These are phyloP conservation scores for Guadua angustifolia DNA, from an alignment of 176 grass and related monocot species.

Conservation along the genomic window DNA sequence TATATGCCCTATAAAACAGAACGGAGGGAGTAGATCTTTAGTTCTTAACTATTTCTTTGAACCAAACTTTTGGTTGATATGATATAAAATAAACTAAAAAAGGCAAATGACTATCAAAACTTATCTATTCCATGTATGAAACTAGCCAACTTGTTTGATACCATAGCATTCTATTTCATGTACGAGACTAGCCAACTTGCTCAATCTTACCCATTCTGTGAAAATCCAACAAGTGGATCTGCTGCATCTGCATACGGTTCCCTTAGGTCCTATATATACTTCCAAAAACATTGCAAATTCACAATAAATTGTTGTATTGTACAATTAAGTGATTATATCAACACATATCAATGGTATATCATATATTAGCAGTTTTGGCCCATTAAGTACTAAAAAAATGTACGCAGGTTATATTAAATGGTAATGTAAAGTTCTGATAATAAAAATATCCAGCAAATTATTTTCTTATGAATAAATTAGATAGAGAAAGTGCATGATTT, in stretches of 20 bases:
- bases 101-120: not conserved
- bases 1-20: too few species aligned
- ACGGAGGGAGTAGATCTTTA: not conserved
- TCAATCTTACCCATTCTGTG: not conserved
- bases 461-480: not conserved
- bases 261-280: not conserved
- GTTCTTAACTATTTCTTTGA: not conserved
- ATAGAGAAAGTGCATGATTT: not conserved
- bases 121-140: not conserved
- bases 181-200: not conserved
- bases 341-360: not conserved
- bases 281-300: not conserved
- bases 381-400: not conserved
- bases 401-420: constrained; percentile 1
- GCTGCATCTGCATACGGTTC: not conserved
- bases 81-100: not conserved
- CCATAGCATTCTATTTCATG: not conserved
- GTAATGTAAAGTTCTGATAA: not conserved
- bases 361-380: not conserved
- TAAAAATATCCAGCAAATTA: constrained; percentile 1
- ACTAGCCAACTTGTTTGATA: not conserved
- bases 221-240: not conserved
- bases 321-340: not conserved
- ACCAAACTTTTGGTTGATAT: not conserved
- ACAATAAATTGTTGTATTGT: not conserved